A percentile compares a stretch with the other conserved stretches of the same genome.
Evolutionary conservation across 2,329 filamentous ascomycete species (phyloP).

Genomic region (Calonectria multiphialidica): DNA sequence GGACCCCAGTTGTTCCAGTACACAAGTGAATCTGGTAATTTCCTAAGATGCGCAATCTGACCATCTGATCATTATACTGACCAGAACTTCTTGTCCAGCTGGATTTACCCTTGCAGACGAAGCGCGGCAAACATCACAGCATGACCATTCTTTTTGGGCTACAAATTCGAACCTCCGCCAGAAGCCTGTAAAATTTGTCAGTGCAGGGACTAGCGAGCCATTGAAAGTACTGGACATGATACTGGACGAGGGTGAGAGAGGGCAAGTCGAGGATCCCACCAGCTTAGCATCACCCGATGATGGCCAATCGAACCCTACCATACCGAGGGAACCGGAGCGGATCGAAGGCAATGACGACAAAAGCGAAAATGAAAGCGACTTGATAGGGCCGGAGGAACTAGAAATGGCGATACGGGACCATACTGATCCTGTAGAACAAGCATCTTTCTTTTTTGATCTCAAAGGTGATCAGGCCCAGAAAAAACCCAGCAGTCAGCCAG

Average conservation of each 20-base stretch:
- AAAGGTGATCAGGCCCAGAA: conserved; percentile 40
- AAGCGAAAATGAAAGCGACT: not conserved
- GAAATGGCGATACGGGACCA: conserved; percentile 31
- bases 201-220: conserved; percentile 64
- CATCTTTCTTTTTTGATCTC: conserved; percentile 54
- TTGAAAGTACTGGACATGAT: conserved; percentile 54
- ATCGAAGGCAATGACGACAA: not conserved
- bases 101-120: conserved; percentile 57
- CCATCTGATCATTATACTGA: conserved; percentile 18
- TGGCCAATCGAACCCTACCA: not conserved
- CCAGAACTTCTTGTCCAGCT: conserved; percentile 20
- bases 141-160: conserved; percentile 56
- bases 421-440: conserved; percentile 10
- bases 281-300: not conserved
- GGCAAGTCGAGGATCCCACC: not conserved
- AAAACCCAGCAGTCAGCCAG: not conserved
- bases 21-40: conserved; percentile 31
- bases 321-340: not conserved
- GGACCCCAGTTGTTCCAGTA: conserved; percentile 15
- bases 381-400: conserved; percentile 39
- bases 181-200: conserved; percentile 65
- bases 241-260: conserved; percentile 25
- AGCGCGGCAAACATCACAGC: conserved; percentile 61
- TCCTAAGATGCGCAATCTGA: not conserved
- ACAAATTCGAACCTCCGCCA: conserved; percentile 57